Percentiles rank a stretch among this genome's conserved stretches.
Conservation (phyloP, 2,329 filamentous ascomycete species). For the Colletotrichum tabaci region DNA sequence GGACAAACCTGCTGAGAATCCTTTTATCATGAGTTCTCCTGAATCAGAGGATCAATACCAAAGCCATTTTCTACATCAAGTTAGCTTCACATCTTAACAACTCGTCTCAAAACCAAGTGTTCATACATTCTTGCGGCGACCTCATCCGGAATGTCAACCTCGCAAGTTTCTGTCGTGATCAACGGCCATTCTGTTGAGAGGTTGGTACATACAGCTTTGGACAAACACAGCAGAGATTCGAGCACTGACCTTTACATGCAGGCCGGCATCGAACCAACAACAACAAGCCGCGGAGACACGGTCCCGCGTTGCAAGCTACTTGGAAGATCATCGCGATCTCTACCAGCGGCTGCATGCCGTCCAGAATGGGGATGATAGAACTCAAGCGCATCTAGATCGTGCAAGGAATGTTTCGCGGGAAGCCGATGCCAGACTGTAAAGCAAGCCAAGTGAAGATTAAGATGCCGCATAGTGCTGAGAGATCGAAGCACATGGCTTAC, state of each 20-base stretch:
- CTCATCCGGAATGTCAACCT: background rate
- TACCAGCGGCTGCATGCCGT: slow-evolving; percentile 5
- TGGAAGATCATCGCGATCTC: background rate
- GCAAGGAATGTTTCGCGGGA: background rate
- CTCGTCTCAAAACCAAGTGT: background rate
- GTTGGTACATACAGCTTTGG: background rate
- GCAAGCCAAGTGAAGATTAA: background rate
- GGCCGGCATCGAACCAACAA: background rate
- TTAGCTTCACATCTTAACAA: no score
- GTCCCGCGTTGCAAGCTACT: slow-evolving; percentile 1
- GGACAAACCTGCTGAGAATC: background rate
- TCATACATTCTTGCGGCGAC: background rate
- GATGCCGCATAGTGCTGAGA: no score
- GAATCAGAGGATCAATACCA: background rate
- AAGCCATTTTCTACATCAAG: no score
- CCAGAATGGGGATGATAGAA: background rate
- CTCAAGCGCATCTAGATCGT: background rate
- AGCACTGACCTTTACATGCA: background rate
- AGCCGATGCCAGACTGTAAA: background rate
- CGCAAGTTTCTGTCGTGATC: slow-evolving; percentile 11
- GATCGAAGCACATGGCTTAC: no score
- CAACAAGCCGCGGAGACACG: background rate
- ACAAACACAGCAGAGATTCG: no score
- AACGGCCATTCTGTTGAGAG: slow-evolving; percentile 9
- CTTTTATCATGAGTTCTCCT: background rate